Base-by-base conservation (phyloP, 129 eudicot genomes). In the Gnaphalium uliginosum region DNA sequence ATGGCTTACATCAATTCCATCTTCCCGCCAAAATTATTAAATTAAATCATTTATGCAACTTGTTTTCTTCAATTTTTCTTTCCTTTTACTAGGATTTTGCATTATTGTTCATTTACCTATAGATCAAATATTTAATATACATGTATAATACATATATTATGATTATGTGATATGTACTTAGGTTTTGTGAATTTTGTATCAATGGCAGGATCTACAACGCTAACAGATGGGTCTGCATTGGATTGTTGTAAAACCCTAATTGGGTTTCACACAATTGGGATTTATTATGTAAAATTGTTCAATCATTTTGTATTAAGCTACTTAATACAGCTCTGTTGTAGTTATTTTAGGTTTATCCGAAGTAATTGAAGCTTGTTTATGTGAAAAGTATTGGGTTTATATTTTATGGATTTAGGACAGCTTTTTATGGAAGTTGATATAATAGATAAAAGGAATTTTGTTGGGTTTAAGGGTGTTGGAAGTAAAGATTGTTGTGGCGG, bases 11-110 rank as follows among this genome's bases (percentile, higher is more conserved):
- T 71, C 69, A 64, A 39, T 72, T n/a, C 25, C 23, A 56, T 64
- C 65, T 72, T 79, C 83, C 83, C 83, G 83, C 78, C 83, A 79
- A 78, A 62, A 33, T 72, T 33, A 58, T n/a, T 33, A 8, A 6
- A 13, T 78, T 2, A 48, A 30, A 37, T 50, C 66, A 63, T 63
- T 23, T 30, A 35, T 22, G 22, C 32, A 50, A 24, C 77, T 30
- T 62, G 57, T 71, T 32, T 61, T 69, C 22, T 33, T 56, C 18
- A 11, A 17, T 4, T 26, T 60, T 21, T 73, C 35, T 10, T 69
- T 50, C 61, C 61, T 22, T 18, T 19, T 32, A 21, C 9, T n/a
- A 17, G 11, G 68, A 23, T 76, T 68, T 76, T 68, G 62, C 30
- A 21, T 8, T 8, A 21, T 56, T 59, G 21, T 26, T 56, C 61